A percentile compares a stretch with the other conserved stretches of the same genome.
Conservation (phyloP, 306 rosid genomes). For the Elaeagnus macrophylla region DNA sequence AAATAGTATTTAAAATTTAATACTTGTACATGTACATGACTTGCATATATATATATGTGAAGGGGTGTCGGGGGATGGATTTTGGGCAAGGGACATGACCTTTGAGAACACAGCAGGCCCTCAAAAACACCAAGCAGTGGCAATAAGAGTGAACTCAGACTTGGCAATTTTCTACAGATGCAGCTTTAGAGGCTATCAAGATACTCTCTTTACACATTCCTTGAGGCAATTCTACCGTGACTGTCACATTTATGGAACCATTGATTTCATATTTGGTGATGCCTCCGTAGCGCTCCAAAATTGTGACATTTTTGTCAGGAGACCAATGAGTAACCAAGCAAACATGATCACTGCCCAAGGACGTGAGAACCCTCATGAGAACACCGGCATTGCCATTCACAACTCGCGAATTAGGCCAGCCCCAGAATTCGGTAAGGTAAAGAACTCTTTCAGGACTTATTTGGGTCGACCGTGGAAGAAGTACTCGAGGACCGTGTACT, state of each 20-base stretch:
- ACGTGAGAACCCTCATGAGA: conserved; percentile 22
- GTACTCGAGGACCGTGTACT: conserved; percentile 51
- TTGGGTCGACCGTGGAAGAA: conserved; percentile 69
- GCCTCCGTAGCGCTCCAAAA: conserved; percentile 44
- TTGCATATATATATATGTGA: no score
- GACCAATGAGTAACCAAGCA: conserved; percentile 38
- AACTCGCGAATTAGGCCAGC: conserved; percentile 26
- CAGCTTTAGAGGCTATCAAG: conserved; percentile 55
- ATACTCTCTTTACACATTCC: conserved; percentile 51
- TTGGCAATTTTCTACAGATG: conserved; percentile 41
- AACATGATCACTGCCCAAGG: conserved; percentile 67
- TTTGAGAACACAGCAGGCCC: conserved; percentile 74
- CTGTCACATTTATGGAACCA: conserved; percentile 45
- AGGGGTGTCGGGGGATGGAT: conserved; percentile 70
- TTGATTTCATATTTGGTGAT: conserved; percentile 41
- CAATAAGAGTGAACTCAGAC: conserved; percentile 50
- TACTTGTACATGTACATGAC: no score
- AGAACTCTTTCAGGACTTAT: conserved; percentile 21
- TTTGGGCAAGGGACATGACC: conserved; percentile 65
- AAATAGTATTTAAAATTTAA: no score
- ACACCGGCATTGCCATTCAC: conserved; percentile 33
- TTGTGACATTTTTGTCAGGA: conserved; percentile 47
- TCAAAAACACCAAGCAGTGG: conserved; percentile 56
- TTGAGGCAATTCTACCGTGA: conserved; percentile 64
- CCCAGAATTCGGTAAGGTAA: background rate